These are phyloP conservation scores for Phellinidium pouzarii DNA, from an alignment of 1,284 basidiomycete species.

Conservation along the genomic window DNA sequence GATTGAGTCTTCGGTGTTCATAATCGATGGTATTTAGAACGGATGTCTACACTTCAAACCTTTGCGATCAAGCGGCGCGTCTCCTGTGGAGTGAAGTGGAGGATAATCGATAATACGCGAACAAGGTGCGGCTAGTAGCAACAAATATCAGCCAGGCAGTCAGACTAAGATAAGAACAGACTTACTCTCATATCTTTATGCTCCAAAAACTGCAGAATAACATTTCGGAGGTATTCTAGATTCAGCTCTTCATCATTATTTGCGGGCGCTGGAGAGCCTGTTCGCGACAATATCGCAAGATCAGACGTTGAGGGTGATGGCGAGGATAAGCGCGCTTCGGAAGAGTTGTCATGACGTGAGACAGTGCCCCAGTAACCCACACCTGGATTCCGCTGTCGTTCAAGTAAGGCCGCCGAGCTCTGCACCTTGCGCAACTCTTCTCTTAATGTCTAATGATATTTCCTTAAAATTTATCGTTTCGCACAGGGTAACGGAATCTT, in stretches of 20 bases:
- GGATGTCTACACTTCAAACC: too few relatives aligned
- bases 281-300: constrained; percentile 29
- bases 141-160: constrained; percentile 12
- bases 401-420: constrained; percentile 82
- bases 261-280: constrained; percentile 37
- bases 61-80: constrained; percentile 79
- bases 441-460: constrained; percentile 56
- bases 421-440: constrained; percentile 93
- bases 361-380: constrained; percentile 78
- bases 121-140: constrained; percentile 73
- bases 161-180: constrained; percentile 24
- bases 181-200: constrained; percentile 83
- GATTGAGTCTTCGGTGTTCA: too few relatives aligned
- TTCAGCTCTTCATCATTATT: constrained; percentile 85
- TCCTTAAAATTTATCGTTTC: constrained; percentile 7
- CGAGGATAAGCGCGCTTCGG: constrained; percentile 40
- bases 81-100: constrained; percentile 92
- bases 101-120: constrained; percentile 81
- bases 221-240: constrained; percentile 91
- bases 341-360: constrained; percentile 34
- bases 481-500: constrained; percentile 6
- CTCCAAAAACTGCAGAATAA: constrained; percentile 89
- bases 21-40: too few relatives aligned
- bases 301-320: constrained; percentile 38
- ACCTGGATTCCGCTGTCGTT: constrained; percentile 86